These are phyloP conservation scores for Cordyceps militaris DNA, from an alignment of 2,329 filamentous ascomycete species.

Conservation along the genomic window DNA sequence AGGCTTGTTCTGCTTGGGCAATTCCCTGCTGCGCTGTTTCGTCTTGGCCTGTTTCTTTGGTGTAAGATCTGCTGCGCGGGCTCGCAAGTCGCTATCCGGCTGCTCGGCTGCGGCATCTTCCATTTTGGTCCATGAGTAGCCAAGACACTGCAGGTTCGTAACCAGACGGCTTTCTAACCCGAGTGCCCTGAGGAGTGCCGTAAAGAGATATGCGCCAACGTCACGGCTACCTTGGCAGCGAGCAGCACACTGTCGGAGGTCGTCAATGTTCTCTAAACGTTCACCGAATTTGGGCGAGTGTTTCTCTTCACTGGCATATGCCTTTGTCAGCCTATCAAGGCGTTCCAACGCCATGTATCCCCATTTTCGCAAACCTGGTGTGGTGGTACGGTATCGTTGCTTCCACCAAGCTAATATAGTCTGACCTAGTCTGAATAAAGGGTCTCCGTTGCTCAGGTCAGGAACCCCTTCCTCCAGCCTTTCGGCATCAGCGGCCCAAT, in stretches of 20 bases:
- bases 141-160: slow-evolving; percentile 74
- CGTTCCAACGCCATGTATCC: slow-evolving; percentile 78
- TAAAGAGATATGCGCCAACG: slow-evolving; percentile 83
- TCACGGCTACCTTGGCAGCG: slow-evolving; percentile 76
- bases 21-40: slow-evolving; percentile 9
- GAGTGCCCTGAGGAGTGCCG: slow-evolving; percentile 70
- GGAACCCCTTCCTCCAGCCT: slow-evolving; percentile 62
- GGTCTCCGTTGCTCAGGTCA: slow-evolving; percentile 78
- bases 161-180: slow-evolving; percentile 80
- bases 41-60: slow-evolving; percentile 16
- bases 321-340: slow-evolving; percentile 66
- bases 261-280: slow-evolving; percentile 56
- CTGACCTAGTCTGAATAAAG: slow-evolving; percentile 68
- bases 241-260: slow-evolving; percentile 63
- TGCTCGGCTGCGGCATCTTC: slow-evolving; percentile 62
- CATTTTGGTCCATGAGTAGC: slow-evolving; percentile 82
- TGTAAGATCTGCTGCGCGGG: slow-evolving; percentile 19
- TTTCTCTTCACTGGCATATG: slow-evolving; percentile 55
- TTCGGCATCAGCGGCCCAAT: slow-evolving; percentile 67
- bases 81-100: slow-evolving; percentile 15
- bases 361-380: slow-evolving; percentile 76
- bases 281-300: slow-evolving; percentile 69
- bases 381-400: slow-evolving; percentile 68
- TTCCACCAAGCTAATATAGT: slow-evolving; percentile 82
- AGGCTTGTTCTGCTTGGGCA: slow-evolving; percentile 15